phyloP scores from a whole-genome alignment of 1,139 yeast genomes.

The Nakaseomyces nivariensis region DNA sequence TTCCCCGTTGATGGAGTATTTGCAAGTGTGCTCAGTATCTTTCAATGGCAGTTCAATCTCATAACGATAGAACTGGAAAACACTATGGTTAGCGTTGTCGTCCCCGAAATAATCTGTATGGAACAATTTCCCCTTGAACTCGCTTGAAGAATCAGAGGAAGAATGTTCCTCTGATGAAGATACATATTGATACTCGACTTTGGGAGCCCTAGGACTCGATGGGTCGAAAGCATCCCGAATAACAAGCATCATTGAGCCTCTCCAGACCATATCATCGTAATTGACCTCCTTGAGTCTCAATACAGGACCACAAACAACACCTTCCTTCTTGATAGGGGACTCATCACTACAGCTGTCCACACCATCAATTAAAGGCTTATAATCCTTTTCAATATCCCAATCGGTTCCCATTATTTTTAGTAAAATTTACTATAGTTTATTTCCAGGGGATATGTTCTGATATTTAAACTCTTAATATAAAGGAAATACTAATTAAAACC shows the following conservation, averaged over 20 bases:
- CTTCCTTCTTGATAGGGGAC: conserved; percentile 16
- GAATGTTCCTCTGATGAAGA: conserved; percentile 6
- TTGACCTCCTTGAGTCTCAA: conserved; percentile 55
- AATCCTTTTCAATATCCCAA: conserved; percentile 21
- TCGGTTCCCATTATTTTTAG: conserved; percentile 5
- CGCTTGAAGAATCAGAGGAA: conserved; percentile 29
- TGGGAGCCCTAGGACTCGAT: conserved; percentile 12
- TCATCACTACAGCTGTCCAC: conserved; percentile 15
- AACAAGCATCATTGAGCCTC: conserved; percentile 48
- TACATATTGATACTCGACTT: conserved; percentile 19
- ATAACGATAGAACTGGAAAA: conserved; percentile 53
- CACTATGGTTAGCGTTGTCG: conserved; percentile 25
- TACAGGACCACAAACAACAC: conserved; percentile 59
- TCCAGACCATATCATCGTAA: conserved; percentile 39
- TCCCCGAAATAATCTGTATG: conserved; percentile 31
- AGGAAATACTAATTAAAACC: too few species aligned
- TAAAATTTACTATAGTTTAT: background rate
- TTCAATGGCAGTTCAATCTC: conserved; percentile 40
- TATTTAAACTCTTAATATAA: too few species aligned
- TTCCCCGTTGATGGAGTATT: conserved; percentile 45
- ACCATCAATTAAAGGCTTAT: conserved; percentile 14
- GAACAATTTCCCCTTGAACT: conserved; percentile 37
- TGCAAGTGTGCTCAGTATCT: conserved; percentile 47
- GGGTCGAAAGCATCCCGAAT: conserved; percentile 15
- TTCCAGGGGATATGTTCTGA: too few species aligned